phyloP scores from a whole-genome alignment of 345 rosid genomes.

The Hevea brasiliensis region DNA sequence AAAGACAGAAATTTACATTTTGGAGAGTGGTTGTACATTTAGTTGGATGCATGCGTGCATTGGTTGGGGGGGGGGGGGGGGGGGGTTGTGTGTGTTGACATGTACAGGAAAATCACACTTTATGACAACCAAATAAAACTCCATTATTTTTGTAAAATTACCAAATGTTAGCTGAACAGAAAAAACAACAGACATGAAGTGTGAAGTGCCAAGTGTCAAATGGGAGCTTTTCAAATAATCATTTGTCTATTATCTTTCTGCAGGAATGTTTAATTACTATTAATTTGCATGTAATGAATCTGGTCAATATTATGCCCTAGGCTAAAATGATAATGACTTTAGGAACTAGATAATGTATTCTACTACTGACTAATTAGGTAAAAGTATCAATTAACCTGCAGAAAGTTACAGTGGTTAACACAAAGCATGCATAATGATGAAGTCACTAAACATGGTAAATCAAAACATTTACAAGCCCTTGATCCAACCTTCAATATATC shows the following conservation, averaged over 20 bases:
- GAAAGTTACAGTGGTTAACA: not conserved
- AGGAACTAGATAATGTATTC: slow-evolving; percentile 3
- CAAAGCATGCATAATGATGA: slow-evolving; percentile 1
- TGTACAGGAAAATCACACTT: not conserved
- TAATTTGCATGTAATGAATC: not conserved
- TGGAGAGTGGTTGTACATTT: not conserved
- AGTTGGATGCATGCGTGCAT: not conserved
- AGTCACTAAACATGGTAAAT: slow-evolving; percentile 5
- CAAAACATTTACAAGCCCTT: slow-evolving; percentile 20
- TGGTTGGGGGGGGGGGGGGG: too few relatives aligned
- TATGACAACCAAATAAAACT: not conserved
- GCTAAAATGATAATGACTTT: not conserved
- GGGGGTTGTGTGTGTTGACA: not conserved
- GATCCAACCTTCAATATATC: slow-evolving; percentile 80
- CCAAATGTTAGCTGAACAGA: not conserved
- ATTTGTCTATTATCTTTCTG: not conserved
- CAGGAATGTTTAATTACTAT: not conserved
- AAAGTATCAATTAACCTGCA: not conserved
- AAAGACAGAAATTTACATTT: not conserved
- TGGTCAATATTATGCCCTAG: not conserved
- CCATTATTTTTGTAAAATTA: not conserved
- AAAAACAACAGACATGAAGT: not conserved
- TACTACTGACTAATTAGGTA: not conserved
- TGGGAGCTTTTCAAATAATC: not conserved
- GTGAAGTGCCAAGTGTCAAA: too few relatives aligned